phyloP scores from a whole-genome alignment of 306 rosid species.

The Rosa lucieae region DNA sequence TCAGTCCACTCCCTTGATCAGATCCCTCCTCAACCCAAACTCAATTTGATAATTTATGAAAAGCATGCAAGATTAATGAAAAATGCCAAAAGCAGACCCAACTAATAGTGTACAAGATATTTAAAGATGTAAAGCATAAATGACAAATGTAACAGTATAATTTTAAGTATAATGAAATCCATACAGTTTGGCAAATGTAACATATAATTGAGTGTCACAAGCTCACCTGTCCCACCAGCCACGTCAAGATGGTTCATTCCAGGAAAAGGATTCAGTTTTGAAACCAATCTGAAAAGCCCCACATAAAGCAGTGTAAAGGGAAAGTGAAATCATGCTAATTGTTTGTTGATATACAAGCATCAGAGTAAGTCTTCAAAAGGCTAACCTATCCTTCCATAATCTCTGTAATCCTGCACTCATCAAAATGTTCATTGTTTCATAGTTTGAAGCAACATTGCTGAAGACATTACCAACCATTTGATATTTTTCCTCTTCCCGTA shows the following conservation, averaged over 20 bases:
- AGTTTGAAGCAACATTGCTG: constrained; percentile 75
- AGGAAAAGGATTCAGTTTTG: constrained; percentile 85
- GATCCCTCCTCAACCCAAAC: not conserved
- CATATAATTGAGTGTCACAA: constrained; percentile 7
- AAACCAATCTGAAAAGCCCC: constrained; percentile 64
- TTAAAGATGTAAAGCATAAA: not conserved
- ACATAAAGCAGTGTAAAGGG: constrained; percentile 16
- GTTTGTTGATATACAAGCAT: not conserved
- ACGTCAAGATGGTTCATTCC: constrained; percentile 98
- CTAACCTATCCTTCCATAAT: constrained; percentile 94
- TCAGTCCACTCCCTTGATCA: not conserved
- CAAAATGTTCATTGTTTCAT: constrained; percentile 68
- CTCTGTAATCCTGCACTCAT: constrained; percentile 93
- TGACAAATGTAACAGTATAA: not conserved
- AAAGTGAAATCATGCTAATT: not conserved
- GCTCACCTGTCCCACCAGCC: constrained; percentile 95
- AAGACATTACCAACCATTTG: constrained; percentile 84
- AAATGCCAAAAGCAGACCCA: not conserved
- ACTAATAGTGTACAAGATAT: too few species aligned
- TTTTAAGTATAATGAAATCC: not conserved
- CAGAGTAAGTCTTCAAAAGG: not conserved
- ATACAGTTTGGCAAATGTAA: constrained; percentile 5
- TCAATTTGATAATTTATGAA: not conserved
- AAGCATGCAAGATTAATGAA: not conserved
- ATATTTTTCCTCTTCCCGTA: constrained; percentile 88